A percentile compares a stretch with the other conserved stretches of the same genome.
Conservation (phyloP, 768 basidiomycete species). For the Chalciporus sphaerocephalus region DNA sequence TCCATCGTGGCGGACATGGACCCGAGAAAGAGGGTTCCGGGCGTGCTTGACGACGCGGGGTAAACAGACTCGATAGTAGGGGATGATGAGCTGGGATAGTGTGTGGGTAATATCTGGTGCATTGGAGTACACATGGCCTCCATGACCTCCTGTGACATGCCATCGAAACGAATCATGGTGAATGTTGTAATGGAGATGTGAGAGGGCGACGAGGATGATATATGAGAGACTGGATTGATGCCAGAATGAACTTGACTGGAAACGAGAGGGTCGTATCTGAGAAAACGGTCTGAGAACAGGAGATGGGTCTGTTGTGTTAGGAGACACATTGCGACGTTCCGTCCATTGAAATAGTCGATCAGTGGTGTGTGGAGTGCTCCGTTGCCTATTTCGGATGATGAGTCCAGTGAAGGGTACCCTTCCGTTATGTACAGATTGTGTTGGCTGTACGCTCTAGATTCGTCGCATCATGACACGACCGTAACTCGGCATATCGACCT, state of each 20-base stretch:
- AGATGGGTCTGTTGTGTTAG: too few species aligned
- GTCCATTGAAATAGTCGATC: constrained; percentile 29
- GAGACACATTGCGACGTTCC: constrained; percentile 7
- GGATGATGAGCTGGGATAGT: constrained; percentile 17
- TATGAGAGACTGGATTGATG: constrained; percentile 3
- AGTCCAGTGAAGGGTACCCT: constrained; percentile 6
- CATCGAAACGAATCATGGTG: constrained; percentile 78
- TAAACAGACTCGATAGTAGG: constrained; percentile 17
- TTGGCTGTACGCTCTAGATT: constrained; percentile 22
- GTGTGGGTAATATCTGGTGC: constrained; percentile 61
- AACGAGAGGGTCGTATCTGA: neutral
- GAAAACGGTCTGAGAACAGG: neutral
- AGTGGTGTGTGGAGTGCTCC: constrained; percentile 16
- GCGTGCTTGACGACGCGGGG: constrained; percentile 8
- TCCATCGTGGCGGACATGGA: constrained; percentile 61
- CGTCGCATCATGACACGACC: neutral
- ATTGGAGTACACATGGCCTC: constrained; percentile 84
- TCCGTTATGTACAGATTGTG: neutral
- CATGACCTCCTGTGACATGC: constrained; percentile 68
- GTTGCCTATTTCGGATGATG: constrained; percentile 23
- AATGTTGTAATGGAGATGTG: neutral
- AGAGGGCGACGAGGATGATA: neutral
- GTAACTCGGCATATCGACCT: too few species aligned
- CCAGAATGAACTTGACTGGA: constrained; percentile 2
- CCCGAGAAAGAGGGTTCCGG: constrained; percentile 60